Evolutionary conservation across 2,329 filamentous ascomycete species (phyloP).

Genomic region (Colletotrichum nymphaeae): DNA sequence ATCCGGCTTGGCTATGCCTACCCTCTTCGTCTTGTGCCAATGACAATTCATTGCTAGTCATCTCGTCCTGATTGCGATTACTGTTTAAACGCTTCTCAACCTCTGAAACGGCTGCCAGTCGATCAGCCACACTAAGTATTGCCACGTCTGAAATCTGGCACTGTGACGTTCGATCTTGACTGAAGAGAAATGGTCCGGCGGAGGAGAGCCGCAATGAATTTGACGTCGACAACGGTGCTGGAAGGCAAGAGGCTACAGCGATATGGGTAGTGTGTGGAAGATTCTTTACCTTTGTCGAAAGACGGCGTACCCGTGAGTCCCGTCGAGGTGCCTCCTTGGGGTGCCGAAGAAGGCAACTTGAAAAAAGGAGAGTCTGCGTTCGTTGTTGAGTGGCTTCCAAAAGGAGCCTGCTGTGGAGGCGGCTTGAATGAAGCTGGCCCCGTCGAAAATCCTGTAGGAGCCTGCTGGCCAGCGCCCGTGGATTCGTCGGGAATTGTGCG

Average conservation of each 20-base stretch:
- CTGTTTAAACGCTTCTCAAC: neutral
- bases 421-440: constrained; percentile 24
- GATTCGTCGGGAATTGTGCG: constrained; percentile 61
- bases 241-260: neutral
- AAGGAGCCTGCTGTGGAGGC: neutral
- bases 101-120: neutral
- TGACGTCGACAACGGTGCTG: neutral
- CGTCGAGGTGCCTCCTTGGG: neutral
- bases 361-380: constrained; percentile 1
- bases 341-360: constrained; percentile 10
- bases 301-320: constrained; percentile 11
- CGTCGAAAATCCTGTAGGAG: constrained; percentile 10
- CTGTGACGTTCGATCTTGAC: neutral
- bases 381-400: neutral
- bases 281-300: constrained; percentile 30
- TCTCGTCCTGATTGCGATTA: neutral
- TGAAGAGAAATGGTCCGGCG: neutral
- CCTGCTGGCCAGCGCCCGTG: neutral
- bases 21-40: neutral
- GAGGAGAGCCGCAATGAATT: neutral
- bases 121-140: neutral
- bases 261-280: neutral
- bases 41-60: neutral
- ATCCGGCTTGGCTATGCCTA: neutral
- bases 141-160: neutral